These are phyloP conservation scores for Ophiostoma sp. DNA, from an alignment of 2,329 filamentous ascomycete genomes.

Conservation along the genomic window DNA sequence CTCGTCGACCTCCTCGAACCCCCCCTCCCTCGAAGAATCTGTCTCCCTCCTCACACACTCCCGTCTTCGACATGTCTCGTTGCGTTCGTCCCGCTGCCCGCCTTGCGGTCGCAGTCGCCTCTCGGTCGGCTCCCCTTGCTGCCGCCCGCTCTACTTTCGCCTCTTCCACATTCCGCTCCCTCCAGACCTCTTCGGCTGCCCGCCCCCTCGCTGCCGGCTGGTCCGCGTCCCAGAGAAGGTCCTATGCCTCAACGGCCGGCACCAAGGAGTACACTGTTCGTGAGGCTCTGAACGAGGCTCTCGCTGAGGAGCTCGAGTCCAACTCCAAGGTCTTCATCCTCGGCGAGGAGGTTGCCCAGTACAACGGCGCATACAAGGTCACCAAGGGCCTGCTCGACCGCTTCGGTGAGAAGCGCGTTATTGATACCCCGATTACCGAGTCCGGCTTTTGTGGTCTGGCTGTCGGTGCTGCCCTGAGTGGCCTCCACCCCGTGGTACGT, in stretches of 20 bases:
- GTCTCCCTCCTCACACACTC: background rate
- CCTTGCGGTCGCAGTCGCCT: constrained; percentile 36
- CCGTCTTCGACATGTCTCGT: constrained; percentile 38
- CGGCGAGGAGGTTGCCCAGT: constrained; percentile 98
- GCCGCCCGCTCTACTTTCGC: constrained; percentile 26
- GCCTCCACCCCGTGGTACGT: constrained; percentile 87
- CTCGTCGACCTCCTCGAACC: background rate
- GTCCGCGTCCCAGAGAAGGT: constrained; percentile 42
- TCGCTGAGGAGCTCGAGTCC: constrained; percentile 91
- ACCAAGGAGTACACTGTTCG: constrained; percentile 93
- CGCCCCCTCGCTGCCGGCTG: constrained; percentile 16
- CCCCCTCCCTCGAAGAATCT: constrained; percentile 3
- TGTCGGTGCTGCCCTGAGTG: constrained; percentile 88
- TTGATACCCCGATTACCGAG: constrained; percentile 98
- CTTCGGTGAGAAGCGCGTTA: constrained; percentile 95
- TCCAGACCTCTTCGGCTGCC: constrained; percentile 32
- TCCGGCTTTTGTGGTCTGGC: constrained; percentile 91
- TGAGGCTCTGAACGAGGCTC: constrained; percentile 95
- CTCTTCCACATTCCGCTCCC: constrained; percentile 25
- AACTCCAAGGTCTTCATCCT: constrained; percentile 95
- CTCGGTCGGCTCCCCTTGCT: constrained; percentile 29
- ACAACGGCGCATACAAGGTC: constrained; percentile 99
- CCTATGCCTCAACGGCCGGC: constrained; percentile 53
- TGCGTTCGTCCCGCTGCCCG: constrained; percentile 43
- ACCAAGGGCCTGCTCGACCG: constrained; percentile 96